Percentiles rank a stretch among this genome's conserved stretches.
Conservation (phyloP, 768 basidiomycete genomes). For the Hericium alpestre region DNA sequence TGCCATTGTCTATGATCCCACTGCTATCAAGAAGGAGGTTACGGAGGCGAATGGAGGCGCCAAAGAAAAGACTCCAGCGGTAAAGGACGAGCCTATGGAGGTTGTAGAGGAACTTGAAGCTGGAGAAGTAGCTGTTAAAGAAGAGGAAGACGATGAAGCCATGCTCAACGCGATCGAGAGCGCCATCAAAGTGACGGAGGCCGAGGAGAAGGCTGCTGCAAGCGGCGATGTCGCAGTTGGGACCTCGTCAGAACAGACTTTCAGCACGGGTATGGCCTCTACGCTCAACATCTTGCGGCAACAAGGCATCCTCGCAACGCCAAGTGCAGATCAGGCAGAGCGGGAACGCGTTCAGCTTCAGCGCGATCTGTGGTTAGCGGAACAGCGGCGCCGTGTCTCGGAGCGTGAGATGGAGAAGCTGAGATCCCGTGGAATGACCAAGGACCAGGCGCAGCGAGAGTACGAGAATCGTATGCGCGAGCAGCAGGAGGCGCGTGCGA, state of each 20-base stretch:
- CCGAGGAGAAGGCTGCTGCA: constrained; percentile 34
- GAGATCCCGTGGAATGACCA: constrained; percentile 67
- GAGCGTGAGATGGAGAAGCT: constrained; percentile 74
- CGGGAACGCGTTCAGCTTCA: constrained; percentile 79
- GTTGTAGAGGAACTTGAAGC: constrained; percentile 54
- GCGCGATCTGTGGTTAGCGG: constrained; percentile 83
- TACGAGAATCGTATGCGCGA: constrained; percentile 90
- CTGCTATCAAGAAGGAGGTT: constrained; percentile 26
- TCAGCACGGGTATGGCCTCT: constrained; percentile 77
- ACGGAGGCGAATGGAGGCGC: constrained; percentile 6
- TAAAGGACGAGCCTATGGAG: constrained; percentile 54
- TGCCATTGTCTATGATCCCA: constrained; percentile 60
- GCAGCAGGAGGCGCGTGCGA: constrained; percentile 78
- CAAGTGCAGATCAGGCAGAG: constrained; percentile 51
- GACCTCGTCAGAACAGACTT: constrained; percentile 69
- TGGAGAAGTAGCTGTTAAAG: constrained; percentile 69
- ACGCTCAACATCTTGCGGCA: constrained; percentile 82
- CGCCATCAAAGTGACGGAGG: constrained; percentile 51
- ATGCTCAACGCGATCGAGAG: constrained; percentile 74
- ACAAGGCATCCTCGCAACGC: constrained; percentile 75
- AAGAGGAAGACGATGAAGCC: constrained; percentile 65
- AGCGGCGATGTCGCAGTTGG: constrained; percentile 35
- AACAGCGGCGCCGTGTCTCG: constrained; percentile 64
- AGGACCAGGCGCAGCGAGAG: constrained; percentile 89
- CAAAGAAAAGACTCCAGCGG: constrained; percentile 34